Base-by-base conservation (phyloP, 345 rosid species). In the Acer saccharum region DNA sequence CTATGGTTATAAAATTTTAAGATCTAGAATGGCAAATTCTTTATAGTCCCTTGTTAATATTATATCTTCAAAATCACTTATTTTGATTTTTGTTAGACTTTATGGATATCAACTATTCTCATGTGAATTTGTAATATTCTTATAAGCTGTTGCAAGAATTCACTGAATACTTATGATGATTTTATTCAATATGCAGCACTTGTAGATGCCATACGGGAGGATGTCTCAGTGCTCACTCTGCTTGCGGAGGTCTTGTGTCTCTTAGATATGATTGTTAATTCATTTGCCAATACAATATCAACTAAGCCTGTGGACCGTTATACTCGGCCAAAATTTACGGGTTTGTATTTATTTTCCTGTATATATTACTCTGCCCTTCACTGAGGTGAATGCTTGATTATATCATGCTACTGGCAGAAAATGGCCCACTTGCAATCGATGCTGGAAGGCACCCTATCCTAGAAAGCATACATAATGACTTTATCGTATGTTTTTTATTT, bases 371-470 rank as follows among this genome's bases (percentile, higher is more conserved):
- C 43, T 46, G 10, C 43, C 21, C 46, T 63, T 65, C 72, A 73
- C 27, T 65, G 50, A 16, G 71, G 23, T 14, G 75, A 68, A 54
- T 77, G 75, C 61, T 70, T 84, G 69, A 79, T 75, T 18, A 23
- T 64, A 48, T 80, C 58, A 74, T 68, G 48, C 25, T 68, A 52
- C 44, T 87, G 72, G 75, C 85, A 95, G 99, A 87, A 66, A 83
- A 81, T 89, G 97, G 98, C 80, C 99, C 99, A 72, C 80, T 95
- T 79, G 99, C 97, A 79, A 91, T 95, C 78, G 98, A 95, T 81
- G 89, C 93, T 73, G 99, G 98, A 83, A 89, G 98, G 85, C 99
- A 95, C 82, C 99, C 99, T 68, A 89, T 95, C 81, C 87, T 93
- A 70, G 99, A 93, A 87, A 87, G 85, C 91, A 87, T 93, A 83